Percentiles rank a stretch among this genome's conserved stretches.
Evolutionary conservation across 1,284 basidiomycete genomes (phyloP).

Genomic region (Moniliella sp.): DNA sequence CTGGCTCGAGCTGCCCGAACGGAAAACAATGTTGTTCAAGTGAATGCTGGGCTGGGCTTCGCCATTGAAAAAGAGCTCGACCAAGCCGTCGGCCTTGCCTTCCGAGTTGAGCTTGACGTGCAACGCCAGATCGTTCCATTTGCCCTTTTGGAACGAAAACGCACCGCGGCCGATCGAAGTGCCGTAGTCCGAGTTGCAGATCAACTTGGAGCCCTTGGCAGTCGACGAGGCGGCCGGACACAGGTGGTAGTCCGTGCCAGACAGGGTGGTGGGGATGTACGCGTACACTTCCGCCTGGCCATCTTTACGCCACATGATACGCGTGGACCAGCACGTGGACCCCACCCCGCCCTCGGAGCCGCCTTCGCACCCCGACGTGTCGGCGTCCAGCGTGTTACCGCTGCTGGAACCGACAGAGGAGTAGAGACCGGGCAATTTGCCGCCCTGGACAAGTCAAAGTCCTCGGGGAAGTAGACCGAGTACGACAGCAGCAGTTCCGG

Average conservation of each 20-base stretch:
- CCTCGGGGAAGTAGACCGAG: conserved; percentile 13
- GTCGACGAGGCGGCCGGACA: neutral
- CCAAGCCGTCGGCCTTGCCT: neutral
- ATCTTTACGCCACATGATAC: conserved; percentile 34
- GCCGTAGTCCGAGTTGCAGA: conserved; percentile 3
- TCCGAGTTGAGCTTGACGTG: neutral
- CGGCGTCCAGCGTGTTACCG: conserved; percentile 1
- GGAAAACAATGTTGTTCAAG: neutral
- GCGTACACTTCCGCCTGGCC: conserved; percentile 2
- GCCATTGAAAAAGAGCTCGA: neutral
- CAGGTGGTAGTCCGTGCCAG: conserved; percentile 1
- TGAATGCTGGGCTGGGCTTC: neutral
- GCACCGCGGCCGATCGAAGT: conserved; percentile 1
- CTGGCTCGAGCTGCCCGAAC: too few relatives aligned
- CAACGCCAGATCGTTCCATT: neutral
- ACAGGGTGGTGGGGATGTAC: conserved; percentile 2
- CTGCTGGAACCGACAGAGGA: conserved; percentile 1
- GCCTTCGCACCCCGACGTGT: conserved; percentile 2
- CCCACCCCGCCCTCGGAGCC: conserved; percentile 28
- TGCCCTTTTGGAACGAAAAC: neutral
- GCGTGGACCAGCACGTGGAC: conserved; percentile 31
- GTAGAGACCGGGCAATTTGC: conserved; percentile 12
- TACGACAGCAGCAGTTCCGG: conserved; percentile 12
- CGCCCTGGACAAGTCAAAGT: conserved; percentile 13
- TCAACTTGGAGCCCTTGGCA: neutral